Evolutionary conservation across 148 eudicot genomes (phyloP).

Genomic region (Pharnaceum exiguum): DNA sequence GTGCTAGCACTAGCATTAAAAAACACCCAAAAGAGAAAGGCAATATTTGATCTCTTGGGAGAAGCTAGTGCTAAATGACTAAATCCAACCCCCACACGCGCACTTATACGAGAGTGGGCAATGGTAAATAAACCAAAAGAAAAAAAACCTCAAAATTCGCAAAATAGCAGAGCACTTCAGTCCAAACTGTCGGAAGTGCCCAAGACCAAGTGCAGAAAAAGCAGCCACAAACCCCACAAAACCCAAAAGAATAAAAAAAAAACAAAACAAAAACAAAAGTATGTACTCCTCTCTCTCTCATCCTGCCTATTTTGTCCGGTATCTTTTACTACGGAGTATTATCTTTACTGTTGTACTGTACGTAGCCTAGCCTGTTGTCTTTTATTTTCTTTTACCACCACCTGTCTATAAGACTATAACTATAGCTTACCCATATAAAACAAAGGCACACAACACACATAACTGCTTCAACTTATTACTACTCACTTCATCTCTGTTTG

Average conservation of each 20-base stretch:
- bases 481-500: background rate
- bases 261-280: background rate
- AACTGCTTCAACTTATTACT: constrained; percentile 16
- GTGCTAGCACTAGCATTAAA: no score
- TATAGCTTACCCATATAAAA: constrained; percentile 20
- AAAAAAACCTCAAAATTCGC: constrained; percentile 16
- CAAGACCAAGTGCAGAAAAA: constrained; percentile 26
- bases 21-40: no score
- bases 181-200: constrained; percentile 47
- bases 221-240: constrained; percentile 11
- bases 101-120: constrained; percentile 3
- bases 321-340: no score
- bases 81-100: constrained; percentile 15
- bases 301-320: constrained; percentile 16
- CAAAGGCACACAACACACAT: constrained; percentile 4
- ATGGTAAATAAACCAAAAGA: background rate
- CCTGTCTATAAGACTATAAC: background rate
- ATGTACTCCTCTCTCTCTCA: no score
- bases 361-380: no score
- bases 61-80: background rate
- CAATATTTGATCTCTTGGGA: no score
- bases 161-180: constrained; percentile 26
- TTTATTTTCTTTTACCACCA: background rate
- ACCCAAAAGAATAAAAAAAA: constrained; percentile 8
- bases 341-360: no score